Evolutionary conservation across 139 green algal genomes (phyloP).

Genomic region (Picochlorum sp.): DNA sequence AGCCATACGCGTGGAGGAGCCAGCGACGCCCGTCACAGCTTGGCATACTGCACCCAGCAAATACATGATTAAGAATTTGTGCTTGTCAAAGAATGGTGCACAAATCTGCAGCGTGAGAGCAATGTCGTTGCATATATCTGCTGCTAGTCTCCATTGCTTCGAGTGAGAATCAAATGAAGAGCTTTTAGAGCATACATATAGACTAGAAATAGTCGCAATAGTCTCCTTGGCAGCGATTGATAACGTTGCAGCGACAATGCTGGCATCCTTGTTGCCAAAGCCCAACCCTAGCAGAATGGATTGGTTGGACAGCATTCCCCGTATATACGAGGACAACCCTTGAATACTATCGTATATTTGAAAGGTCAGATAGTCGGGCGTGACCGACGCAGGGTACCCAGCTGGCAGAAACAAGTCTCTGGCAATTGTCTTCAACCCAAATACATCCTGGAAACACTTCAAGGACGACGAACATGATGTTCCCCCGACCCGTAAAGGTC

Average conservation of each 20-base stretch:
- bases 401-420: constrained; percentile 41
- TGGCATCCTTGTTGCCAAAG: constrained; percentile 57
- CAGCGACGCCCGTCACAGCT: constrained; percentile 60
- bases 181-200: constrained; percentile 52
- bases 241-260: constrained; percentile 16
- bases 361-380: constrained; percentile 42
- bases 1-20: constrained; percentile 64
- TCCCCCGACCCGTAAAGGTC: no score
- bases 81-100: constrained; percentile 15
- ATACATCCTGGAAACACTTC: no score
- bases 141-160: constrained; percentile 77
- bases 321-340: constrained; percentile 60
- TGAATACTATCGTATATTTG: constrained; percentile 52
- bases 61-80: constrained; percentile 58
- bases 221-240: neutral
- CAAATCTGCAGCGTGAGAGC: constrained; percentile 14
- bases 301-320: constrained; percentile 56
- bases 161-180: constrained; percentile 41
- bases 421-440: neutral
- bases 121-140: constrained; percentile 51
- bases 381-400: constrained; percentile 42
- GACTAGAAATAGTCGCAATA: constrained; percentile 45
- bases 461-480: no score
- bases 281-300: constrained; percentile 63
- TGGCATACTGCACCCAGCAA: constrained; percentile 51